Evolutionary conservation across 345 rosid species (phyloP).

Genomic region (Citrus mangshanensis): DNA sequence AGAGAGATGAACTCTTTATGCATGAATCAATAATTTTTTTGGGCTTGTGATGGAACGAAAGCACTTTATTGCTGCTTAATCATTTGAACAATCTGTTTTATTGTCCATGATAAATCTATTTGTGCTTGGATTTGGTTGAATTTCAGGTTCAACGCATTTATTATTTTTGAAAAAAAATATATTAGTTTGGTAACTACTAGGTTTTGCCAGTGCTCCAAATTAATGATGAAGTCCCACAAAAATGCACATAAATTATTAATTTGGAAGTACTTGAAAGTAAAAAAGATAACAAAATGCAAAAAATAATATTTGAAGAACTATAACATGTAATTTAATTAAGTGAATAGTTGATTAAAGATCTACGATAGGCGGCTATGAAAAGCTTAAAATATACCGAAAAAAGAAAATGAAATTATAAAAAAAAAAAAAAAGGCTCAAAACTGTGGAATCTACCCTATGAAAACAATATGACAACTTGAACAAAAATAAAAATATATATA

Average conservation of each 20-base stretch:
- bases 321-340: background rate
- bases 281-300: background rate
- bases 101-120: too few relatives aligned
- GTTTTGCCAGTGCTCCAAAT: too few relatives aligned
- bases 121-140: too few relatives aligned
- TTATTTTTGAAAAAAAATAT: too few relatives aligned
- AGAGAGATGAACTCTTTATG: background rate
- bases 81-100: conserved; percentile 1
- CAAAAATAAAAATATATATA: too few relatives aligned
- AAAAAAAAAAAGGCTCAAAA: background rate
- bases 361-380: background rate
- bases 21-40: background rate
- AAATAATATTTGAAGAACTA: conserved; percentile 4
- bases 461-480: background rate
- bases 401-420: background rate
- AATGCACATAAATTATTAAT: background rate
- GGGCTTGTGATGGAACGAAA: background rate
- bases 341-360: background rate
- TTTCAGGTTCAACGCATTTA: background rate
- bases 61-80: background rate
- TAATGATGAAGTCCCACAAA: too few relatives aligned
- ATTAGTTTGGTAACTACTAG: too few relatives aligned
- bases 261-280: background rate
- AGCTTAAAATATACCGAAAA: background rate
- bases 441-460: conserved; percentile 13